phyloP scores from a whole-genome alignment of 2,329 filamentous ascomycete species.

The Trichoderma semiorbis region DNA sequence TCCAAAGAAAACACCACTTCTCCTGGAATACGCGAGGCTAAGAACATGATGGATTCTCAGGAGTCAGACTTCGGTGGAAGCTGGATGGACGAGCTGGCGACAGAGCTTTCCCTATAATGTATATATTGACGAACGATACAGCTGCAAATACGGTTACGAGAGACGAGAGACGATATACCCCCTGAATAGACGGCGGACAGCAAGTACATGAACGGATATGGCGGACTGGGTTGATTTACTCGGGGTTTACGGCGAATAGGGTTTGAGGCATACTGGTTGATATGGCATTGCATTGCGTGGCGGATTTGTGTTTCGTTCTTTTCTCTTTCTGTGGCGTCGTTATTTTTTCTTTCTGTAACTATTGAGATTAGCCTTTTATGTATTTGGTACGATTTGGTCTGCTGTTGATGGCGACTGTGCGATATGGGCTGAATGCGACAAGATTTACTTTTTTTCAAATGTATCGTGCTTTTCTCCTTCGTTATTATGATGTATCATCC shows the following conservation, averaged over 20 bases:
- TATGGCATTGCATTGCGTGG: background rate
- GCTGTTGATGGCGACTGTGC: background rate
- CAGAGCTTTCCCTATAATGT: constrained; percentile 28
- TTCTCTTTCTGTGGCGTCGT: no score
- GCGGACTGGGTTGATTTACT: background rate
- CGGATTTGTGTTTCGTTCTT: background rate
- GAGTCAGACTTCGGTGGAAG: constrained; percentile 39
- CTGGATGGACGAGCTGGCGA: constrained; percentile 38
- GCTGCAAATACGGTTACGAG: background rate
- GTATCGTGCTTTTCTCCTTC: background rate
- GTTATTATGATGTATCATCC: background rate
- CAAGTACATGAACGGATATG: background rate
- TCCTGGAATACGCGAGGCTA: background rate
- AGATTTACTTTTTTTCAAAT: background rate
- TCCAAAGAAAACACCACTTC: constrained; percentile 26
- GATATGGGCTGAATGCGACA: rapidly evolving
- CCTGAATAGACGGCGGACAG: background rate
- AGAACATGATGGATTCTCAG: constrained; percentile 29
- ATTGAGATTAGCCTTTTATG: background rate
- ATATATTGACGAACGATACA: background rate
- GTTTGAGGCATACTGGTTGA: background rate
- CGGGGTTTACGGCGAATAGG: background rate
- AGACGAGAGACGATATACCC: constrained; percentile 7
- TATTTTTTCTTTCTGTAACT: background rate
- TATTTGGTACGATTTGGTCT: background rate